Percentiles rank a stretch among this genome's conserved stretches.
phyloP scores from a whole-genome alignment of 2,329 filamentous ascomycete genomes.

The Talaromyces piceae region DNA sequence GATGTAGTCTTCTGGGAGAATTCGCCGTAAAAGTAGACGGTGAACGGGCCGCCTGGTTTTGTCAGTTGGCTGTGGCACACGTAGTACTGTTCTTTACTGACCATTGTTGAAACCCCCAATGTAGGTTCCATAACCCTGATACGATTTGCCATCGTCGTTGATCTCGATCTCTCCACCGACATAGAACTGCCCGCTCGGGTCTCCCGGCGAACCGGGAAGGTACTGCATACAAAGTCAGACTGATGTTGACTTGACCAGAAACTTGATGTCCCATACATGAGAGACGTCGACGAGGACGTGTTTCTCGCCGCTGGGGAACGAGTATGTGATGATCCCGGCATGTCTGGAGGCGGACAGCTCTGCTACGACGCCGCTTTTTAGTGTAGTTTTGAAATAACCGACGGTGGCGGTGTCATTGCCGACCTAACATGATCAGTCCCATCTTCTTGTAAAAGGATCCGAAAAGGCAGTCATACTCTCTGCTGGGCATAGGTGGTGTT shows the following conservation, averaged over 20 bases:
- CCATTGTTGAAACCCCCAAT: slow-evolving; percentile 40
- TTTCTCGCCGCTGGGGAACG: slow-evolving; percentile 49
- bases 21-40: slow-evolving; percentile 39
- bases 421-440: slow-evolving; percentile 13
- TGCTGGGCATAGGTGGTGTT: slow-evolving; percentile 46
- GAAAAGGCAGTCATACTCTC: slow-evolving; percentile 38
- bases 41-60: slow-evolving; percentile 28
- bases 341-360: slow-evolving; percentile 61
- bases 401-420: slow-evolving; percentile 51
- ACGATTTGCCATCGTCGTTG: slow-evolving; percentile 32
- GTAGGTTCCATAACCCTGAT: slow-evolving; percentile 43
- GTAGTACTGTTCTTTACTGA: slow-evolving; percentile 4
- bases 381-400: slow-evolving; percentile 56
- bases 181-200: slow-evolving; percentile 35
- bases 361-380: slow-evolving; percentile 51
- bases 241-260: neutral
- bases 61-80: slow-evolving; percentile 1
- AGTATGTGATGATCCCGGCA: slow-evolving; percentile 57
- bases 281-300: slow-evolving; percentile 57
- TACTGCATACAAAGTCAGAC: slow-evolving; percentile 33
- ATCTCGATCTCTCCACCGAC: slow-evolving; percentile 35
- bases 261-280: slow-evolving; percentile 17
- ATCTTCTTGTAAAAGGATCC: neutral
- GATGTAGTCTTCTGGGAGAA: slow-evolving; percentile 31
- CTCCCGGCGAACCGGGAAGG: slow-evolving; percentile 36